Conservation (phyloP, 2,329 filamentous ascomycete genomes). For the Stemphylium beticola region DNA sequence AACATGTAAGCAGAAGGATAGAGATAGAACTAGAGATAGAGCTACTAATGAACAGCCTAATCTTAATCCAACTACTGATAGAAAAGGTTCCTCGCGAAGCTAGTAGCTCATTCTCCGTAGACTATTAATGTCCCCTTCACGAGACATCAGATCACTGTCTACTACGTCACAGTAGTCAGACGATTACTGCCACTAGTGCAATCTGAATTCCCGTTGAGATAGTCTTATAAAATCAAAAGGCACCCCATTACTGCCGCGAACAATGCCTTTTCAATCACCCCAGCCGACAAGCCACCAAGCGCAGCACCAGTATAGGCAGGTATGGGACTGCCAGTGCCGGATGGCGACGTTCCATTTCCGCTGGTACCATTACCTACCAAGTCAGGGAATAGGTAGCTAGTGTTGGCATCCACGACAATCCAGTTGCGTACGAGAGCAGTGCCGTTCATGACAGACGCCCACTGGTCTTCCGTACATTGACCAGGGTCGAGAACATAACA, state of each 20-base stretch:
- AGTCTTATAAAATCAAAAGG: constrained; percentile 14
- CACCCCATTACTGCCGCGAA: constrained; percentile 16
- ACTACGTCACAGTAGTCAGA: too few species aligned
- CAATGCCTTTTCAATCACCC: constrained; percentile 10
- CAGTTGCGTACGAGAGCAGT: constrained; percentile 41
- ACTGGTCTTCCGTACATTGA: constrained; percentile 41
- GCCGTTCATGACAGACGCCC: constrained; percentile 41
- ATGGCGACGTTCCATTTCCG: constrained; percentile 11
- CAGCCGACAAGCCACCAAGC: constrained; percentile 1
- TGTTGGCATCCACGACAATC: constrained; percentile 45
- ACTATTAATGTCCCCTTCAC: too few species aligned
- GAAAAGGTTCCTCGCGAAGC: too few species aligned
- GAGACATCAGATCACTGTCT: too few species aligned
- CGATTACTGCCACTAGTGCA: too few species aligned
- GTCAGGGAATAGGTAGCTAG: constrained; percentile 39
- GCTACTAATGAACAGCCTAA: too few species aligned
- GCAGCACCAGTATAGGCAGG: constrained; percentile 17
- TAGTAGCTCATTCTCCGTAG: too few species aligned
- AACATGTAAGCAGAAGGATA: too few species aligned
- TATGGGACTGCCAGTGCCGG: background rate
- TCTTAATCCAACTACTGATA: too few species aligned
- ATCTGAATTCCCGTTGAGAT: too few species aligned
- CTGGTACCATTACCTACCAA: constrained; percentile 22
- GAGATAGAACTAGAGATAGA: too few species aligned
- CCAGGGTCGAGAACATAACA: constrained; percentile 42